These are phyloP conservation scores for Pichia sp. DNA, from an alignment of 1,139 yeast species.

Conservation along the genomic window DNA sequence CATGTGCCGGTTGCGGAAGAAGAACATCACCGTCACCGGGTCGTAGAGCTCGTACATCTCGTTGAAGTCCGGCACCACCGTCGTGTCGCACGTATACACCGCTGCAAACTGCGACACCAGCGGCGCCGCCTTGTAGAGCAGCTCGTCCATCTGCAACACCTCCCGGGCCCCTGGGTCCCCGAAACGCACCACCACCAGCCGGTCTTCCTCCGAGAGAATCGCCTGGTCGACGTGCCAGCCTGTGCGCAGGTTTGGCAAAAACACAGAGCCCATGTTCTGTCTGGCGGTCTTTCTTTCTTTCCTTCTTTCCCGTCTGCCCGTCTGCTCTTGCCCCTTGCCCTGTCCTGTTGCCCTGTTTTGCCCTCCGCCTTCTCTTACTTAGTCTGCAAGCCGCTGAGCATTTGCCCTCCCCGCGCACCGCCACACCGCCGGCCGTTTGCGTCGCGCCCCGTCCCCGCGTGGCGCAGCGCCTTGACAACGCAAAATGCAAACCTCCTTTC, in stretches of 20 bases:
- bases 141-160: slow-evolving; percentile 89
- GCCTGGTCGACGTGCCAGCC: slow-evolving; percentile 99
- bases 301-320: background rate
- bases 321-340: no score
- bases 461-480: no score
- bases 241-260: slow-evolving; percentile 42
- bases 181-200: slow-evolving; percentile 82
- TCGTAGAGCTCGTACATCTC: slow-evolving; percentile 90
- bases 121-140: slow-evolving; percentile 73
- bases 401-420: background rate
- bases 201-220: slow-evolving; percentile 75
- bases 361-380: no score
- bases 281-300: no score
- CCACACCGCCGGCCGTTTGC: no score
- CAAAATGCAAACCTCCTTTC: no score
- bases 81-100: slow-evolving; percentile 82
- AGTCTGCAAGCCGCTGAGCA: background rate
- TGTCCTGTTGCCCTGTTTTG: no score
- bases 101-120: slow-evolving; percentile 85
- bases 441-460: no score
- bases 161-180: slow-evolving; percentile 75
- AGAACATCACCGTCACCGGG: slow-evolving; percentile 90
- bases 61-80: slow-evolving; percentile 86
- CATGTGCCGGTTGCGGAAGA: slow-evolving; percentile 91
- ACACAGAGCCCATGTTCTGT: slow-evolving; percentile 10